phyloP scores from a whole-genome alignment of 2,329 filamentous ascomycete genomes.

The Aspergillus clavatus region DNA sequence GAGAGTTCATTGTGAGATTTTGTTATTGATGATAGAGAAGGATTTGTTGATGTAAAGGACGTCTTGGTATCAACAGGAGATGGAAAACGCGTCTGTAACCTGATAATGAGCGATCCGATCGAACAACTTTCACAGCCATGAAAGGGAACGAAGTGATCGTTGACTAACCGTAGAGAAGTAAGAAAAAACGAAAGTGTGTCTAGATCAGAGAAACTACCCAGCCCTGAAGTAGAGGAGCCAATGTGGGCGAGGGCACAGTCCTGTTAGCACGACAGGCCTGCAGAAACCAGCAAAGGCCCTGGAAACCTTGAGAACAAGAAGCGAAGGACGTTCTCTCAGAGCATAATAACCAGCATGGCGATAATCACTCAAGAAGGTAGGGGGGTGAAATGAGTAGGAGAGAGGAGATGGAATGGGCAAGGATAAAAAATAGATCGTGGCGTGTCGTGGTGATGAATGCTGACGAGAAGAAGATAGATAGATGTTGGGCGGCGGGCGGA shows the following conservation, averaged over 20 bases:
- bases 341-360: background rate
- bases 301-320: background rate
- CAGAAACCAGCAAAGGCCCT: conserved; percentile 7
- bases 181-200: conserved; percentile 5
- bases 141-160: conserved; percentile 14
- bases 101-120: conserved; percentile 9
- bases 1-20: conserved; percentile 27
- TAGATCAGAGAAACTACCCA: background rate
- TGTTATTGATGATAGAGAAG: background rate
- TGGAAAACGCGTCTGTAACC: conserved; percentile 16
- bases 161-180: conserved; percentile 9
- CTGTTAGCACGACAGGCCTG: conserved; percentile 13
- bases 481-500: conserved; percentile 13
- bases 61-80: conserved; percentile 6
- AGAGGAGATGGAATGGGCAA: background rate
- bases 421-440: conserved; percentile 10
- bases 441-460: conserved; percentile 22
- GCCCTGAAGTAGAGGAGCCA: background rate
- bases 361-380: conserved; percentile 10
- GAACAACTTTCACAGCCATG: conserved; percentile 5
- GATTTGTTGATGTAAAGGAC: conserved; percentile 8
- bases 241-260: conserved; percentile 3
- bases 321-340: background rate
- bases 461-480: conserved; percentile 30
- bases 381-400: conserved; percentile 11